Evolutionary conservation across 83 land plant species (phyloP).

Genomic region (Picea mariana): DNA sequence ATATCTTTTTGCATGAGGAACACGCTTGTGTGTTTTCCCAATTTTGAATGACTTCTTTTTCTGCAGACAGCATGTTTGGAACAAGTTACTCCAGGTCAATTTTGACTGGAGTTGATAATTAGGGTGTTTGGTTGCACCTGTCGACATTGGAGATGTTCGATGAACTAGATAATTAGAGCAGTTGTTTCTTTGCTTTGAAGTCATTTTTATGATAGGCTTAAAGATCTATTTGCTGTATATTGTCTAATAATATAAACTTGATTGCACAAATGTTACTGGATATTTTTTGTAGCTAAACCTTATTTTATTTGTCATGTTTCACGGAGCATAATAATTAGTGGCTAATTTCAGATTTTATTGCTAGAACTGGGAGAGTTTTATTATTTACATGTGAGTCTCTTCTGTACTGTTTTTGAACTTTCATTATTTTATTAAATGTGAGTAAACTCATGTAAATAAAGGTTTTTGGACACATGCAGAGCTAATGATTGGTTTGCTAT

Average conservation of each 20-base stretch:
- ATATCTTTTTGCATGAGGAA: not conserved
- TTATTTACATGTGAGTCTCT: not conserved
- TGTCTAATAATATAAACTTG: not conserved
- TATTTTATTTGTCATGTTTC: not conserved
- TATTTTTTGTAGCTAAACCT: not conserved
- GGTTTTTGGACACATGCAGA: not conserved
- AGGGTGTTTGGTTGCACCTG: not conserved
- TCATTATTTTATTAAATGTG: not conserved
- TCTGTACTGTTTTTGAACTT: not conserved
- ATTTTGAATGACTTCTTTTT: not conserved
- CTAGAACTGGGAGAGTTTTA: not conserved
- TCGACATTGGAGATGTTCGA: not conserved
- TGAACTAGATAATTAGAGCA: not conserved
- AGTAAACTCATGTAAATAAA: not conserved
- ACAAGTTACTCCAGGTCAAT: not conserved
- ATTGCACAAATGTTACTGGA: not conserved
- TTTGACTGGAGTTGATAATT: not conserved
- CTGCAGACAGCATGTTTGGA: not conserved
- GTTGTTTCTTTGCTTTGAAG: not conserved
- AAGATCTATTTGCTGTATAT: not conserved
- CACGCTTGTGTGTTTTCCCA: not conserved
- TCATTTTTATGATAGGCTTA: not conserved
- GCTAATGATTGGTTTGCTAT: not conserved
- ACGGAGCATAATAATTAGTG: not conserved
- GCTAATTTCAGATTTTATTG: not conserved